These are phyloP conservation scores for Dendrothele bispora DNA, from an alignment of 768 basidiomycete genomes.

Conservation along the genomic window DNA sequence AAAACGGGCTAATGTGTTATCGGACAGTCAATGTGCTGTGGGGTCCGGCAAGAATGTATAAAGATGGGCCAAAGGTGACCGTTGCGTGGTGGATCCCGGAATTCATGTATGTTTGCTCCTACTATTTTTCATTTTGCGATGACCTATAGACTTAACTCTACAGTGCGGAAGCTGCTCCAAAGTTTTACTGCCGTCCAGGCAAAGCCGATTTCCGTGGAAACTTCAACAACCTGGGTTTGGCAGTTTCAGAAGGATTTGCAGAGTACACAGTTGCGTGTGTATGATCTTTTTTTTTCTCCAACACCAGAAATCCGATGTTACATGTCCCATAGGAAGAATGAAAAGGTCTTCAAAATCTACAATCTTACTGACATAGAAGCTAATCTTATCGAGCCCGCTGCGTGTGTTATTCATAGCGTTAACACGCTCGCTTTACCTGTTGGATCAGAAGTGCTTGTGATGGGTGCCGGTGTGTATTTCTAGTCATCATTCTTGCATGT, in stretches of 20 bases:
- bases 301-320: too few relatives aligned
- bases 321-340: constrained; percentile 50
- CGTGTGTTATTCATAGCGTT: constrained; percentile 78
- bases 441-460: constrained; percentile 66
- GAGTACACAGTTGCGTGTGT: constrained; percentile 69
- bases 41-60: constrained; percentile 56
- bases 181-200: constrained; percentile 72
- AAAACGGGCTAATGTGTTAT: background rate
- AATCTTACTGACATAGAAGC: constrained; percentile 77
- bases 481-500: constrained; percentile 41
- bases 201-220: constrained; percentile 67
- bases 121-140: background rate
- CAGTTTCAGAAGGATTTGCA: constrained; percentile 67
- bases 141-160: background rate
- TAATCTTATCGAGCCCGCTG: constrained; percentile 72
- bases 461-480: constrained; percentile 78
- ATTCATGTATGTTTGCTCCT: too few relatives aligned
- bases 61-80: too few relatives aligned
- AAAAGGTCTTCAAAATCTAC: constrained; percentile 72
- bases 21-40: constrained; percentile 38
- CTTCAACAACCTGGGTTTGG: constrained; percentile 65
- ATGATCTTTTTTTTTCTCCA: background rate
- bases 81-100: too few relatives aligned
- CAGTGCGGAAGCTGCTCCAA: constrained; percentile 64
- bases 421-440: constrained; percentile 70